Base-by-base conservation (phyloP, 768 basidiomycete genomes). In the Ramaria rubella region DNA sequence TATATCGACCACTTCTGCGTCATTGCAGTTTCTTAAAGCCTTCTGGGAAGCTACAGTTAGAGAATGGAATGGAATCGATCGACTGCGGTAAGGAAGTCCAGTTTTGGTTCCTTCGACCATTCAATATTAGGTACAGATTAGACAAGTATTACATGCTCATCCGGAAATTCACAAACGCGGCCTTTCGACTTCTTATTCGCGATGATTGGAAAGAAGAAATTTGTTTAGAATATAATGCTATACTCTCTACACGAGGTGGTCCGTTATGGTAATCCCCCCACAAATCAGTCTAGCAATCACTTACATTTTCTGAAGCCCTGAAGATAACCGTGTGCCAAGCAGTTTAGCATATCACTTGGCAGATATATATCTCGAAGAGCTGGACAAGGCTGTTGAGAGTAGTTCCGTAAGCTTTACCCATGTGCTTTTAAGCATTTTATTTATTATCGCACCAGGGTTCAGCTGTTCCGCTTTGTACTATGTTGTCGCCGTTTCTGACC, bases 71-170 rank as follows among this genome's bases (percentile, higher is more conserved):
- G 89, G 91, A 3, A 87, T 99, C 31, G 95, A 99, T 67, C 79
- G 89, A 43, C 72, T 95, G 63, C 76, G 95, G 94, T 95, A 29
- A 30, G n/a, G n/a, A 8, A n/a, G 5, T 17, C 26, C 43, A 19
- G 60, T 60, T 81, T 68, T 31, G 6, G 33, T 7, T 43, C 1
- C 31, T 54, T 26, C 31, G 49, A 2, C 21, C 9, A 11, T 11
- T n/a, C 19, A n/a, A 29, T 4, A 24, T 19, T 11, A 34, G 17
- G 31, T 26, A 11, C 64, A 96, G 94, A 62, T 84, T 97, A 68
- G 95, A 99, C 78, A 99, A 99, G 69, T 98, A 90, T 69, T 94
- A 95, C 68, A 85, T 97, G 83, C 86, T 99, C 45, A 83, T 97
- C 58, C 80, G 95, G 58, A 80, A 87, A 61, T 97, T 92, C 65